Conservation (phyloP, 1,284 basidiomycete species). For the Ceratorhiza oryzae-sativae region DNA sequence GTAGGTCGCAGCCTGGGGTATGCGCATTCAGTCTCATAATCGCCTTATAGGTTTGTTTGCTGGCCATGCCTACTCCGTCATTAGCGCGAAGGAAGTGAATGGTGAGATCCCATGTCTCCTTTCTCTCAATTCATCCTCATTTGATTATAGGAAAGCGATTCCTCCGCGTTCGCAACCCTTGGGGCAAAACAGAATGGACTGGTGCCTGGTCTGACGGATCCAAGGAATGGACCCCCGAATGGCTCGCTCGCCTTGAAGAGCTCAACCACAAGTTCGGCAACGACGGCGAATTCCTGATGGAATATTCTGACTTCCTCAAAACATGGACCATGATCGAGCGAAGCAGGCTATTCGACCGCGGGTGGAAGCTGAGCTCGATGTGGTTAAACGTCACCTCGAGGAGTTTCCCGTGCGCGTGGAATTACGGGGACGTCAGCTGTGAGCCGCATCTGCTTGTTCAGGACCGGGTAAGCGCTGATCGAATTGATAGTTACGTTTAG, state of each 20-base stretch:
- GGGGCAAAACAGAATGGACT: constrained; percentile 58
- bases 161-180: constrained; percentile 61
- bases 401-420: constrained; percentile 54
- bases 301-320: constrained; percentile 61
- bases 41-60: constrained; percentile 19
- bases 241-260: constrained; percentile 52
- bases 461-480: not conserved
- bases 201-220: constrained; percentile 63
- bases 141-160: constrained; percentile 9
- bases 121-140: constrained; percentile 45
- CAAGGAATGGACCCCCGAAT: constrained; percentile 57
- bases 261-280: constrained; percentile 58
- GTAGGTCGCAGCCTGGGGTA: not conserved
- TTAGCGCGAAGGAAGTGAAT: constrained; percentile 58
- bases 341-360: constrained; percentile 57
- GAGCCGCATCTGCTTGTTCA: constrained; percentile 41
- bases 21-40: not conserved
- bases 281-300: constrained; percentile 64
- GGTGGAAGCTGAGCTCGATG: constrained; percentile 59
- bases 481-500: constrained; percentile 55
- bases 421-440: constrained; percentile 61
- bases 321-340: constrained; percentile 58
- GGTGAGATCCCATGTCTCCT: constrained; percentile 48
- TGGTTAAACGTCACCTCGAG: constrained; percentile 57
- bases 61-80: constrained; percentile 61